Conservation (phyloP, 1,139 yeast genomes). For the Suhomyces terraborum region DNA sequence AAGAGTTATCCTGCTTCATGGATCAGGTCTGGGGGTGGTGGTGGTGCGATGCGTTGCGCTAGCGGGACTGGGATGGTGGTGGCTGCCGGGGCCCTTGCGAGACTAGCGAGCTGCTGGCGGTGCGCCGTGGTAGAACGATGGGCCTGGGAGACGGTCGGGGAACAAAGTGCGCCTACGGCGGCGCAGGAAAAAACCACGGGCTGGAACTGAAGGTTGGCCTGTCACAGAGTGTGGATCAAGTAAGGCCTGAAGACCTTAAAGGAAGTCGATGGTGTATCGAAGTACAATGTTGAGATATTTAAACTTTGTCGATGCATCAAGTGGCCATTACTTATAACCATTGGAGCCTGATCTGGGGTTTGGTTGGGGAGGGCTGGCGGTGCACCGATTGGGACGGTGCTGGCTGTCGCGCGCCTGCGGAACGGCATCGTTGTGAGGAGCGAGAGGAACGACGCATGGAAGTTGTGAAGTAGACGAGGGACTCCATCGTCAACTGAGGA, state of each 20-base stretch:
- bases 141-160: neutral
- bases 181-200: neutral
- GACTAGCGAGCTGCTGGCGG: too few species aligned
- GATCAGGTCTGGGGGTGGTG: neutral
- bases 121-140: too few species aligned
- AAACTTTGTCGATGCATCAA: slow-evolving; percentile 1
- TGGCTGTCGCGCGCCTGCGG: neutral
- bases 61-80: too few species aligned
- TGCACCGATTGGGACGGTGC: slow-evolving; percentile 2
- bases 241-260: neutral
- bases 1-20: slow-evolving; percentile 17
- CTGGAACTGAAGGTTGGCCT: neutral
- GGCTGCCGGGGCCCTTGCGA: too few species aligned
- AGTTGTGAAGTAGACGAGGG: slow-evolving; percentile 1
- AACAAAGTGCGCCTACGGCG: neutral
- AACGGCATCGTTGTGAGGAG: slow-evolving; percentile 4
- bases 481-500: neutral
- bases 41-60: neutral
- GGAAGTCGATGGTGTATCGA: neutral
- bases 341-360: neutral
- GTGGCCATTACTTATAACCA: slow-evolving; percentile 2
- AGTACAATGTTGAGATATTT: neutral
- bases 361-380: neutral
- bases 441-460: slow-evolving; percentile 5
- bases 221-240: too few species aligned